A percentile compares a stretch with the other conserved stretches of the same genome.
Evolutionary conservation across 352 stramenopile species (phyloP).

Genomic region (Pythium sp.): DNA sequence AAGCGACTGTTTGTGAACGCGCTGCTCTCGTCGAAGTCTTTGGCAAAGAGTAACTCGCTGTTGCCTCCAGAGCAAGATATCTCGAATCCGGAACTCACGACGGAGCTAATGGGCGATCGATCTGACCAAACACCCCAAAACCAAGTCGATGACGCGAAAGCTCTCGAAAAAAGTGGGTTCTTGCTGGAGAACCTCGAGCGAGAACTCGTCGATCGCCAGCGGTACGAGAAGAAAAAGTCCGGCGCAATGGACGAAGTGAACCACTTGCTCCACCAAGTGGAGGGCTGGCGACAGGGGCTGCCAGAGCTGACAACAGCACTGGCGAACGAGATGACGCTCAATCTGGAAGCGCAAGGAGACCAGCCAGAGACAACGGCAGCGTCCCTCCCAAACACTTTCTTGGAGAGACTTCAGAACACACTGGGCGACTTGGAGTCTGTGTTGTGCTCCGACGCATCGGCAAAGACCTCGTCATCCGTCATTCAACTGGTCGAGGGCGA

Average conservation of each 20-base stretch:
- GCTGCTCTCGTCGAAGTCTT: constrained; percentile 31
- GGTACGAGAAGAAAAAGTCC: constrained; percentile 20
- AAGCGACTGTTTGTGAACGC: constrained; percentile 67
- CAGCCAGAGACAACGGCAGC: constrained; percentile 17
- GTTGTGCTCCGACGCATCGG: constrained; percentile 38
- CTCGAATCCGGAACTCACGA: constrained; percentile 15
- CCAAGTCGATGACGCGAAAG: background rate
- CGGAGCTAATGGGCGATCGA: background rate
- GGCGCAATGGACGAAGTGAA: constrained; percentile 10
- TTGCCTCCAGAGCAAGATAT: constrained; percentile 3
- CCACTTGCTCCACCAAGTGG: constrained; percentile 31
- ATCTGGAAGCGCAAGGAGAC: constrained; percentile 9
- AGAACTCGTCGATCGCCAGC: constrained; percentile 25
- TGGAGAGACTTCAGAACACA: constrained; percentile 30
- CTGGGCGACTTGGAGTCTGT: constrained; percentile 38
- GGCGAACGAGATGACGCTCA: constrained; percentile 33
- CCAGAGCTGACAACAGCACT: constrained; percentile 29
- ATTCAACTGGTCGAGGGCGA: constrained; percentile 44
- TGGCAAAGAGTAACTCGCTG: background rate
- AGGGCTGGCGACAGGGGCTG: constrained; percentile 34
- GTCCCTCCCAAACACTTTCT: constrained; percentile 19
- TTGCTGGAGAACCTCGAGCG: constrained; percentile 45
- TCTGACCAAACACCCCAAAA: background rate
- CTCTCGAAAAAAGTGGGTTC: constrained; percentile 26
- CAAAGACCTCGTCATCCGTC: constrained; percentile 51